Evolutionary conservation across 441 rosid species (phyloP).

Genomic region (Melastoma candidum): DNA sequence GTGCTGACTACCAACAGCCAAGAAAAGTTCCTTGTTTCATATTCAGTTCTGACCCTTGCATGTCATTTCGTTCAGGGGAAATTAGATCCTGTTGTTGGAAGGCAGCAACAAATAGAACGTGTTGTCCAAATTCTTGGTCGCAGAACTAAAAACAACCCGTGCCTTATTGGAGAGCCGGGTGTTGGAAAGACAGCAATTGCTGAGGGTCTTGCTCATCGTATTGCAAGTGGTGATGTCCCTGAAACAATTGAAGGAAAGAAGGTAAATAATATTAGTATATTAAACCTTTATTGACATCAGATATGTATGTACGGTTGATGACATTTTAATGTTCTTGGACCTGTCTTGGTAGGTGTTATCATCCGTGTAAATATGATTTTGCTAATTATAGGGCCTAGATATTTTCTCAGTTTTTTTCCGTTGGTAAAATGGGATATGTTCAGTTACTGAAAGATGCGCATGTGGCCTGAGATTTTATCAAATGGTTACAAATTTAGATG

Average conservation of each 20-base stretch:
- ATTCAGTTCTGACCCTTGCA: no score
- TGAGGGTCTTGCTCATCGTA: constrained; percentile 86
- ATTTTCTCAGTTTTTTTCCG: no score
- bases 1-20: background rate
- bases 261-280: constrained; percentile 22
- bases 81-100: constrained; percentile 95
- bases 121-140: constrained; percentile 87
- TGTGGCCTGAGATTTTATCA: no score
- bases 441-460: no score
- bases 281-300: no score
- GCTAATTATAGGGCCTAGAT: no score
- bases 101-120: constrained; percentile 85
- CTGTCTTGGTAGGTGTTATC: no score
- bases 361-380: no score
- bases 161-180: constrained; percentile 99
- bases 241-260: constrained; percentile 79
- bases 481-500: no score
- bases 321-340: no score
- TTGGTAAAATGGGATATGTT: no score
- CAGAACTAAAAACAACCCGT: constrained; percentile 88
- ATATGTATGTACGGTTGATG: no score
- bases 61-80: constrained; percentile 48
- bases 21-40: background rate
- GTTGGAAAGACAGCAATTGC: constrained; percentile 99
- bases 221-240: constrained; percentile 84